Evolutionary conservation across 2,329 filamentous ascomycete species (phyloP), one percentile per base, ranked within the genome.

Genomic region (Alternaria triticimaculans): DNA sequence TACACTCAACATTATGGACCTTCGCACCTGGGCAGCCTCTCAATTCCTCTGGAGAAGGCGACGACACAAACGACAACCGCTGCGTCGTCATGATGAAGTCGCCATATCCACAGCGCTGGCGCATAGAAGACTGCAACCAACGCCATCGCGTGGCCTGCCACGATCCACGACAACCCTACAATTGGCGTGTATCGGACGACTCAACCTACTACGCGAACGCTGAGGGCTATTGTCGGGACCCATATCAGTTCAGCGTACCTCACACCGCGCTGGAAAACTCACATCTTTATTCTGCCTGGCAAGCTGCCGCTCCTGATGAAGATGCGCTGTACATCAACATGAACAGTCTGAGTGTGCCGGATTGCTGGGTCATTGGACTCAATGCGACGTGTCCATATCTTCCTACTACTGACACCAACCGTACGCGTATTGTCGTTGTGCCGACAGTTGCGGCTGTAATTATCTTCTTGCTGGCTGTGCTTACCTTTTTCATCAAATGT

Each of bases 401-500:
- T 5, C 69, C 80, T 10, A 77, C 81, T 43, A 76, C 80, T 5
- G 80, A 84, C 21, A 78, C 80, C 26, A 74, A 84, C 55, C 76
- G 82, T 41, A 81, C 80, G 46, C 78, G 82, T 26, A 80, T 84
- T 9, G 84, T 91, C 9, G 78, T 90, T 30, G 85, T 91, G 23
- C 87, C 89, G 3, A 86, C 86, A 0, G 84, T 91, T 21, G 88
- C 88, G 2, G 87, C 86, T 6, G 82, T 91, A 6, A 86, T 91
- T 21, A 87, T 91, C 2, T 83, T 89, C 51, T 80, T 90, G 18
- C 76, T 89, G n/a, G 84, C 87, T 1, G 85, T 84, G 0, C 74
- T 90, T 72, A 90, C 87, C 0, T 75, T 90, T 12, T 88, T 90
- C 66, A 85, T 88, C 54, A 91, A 91, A 72, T 89, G 87, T 72